Evolutionary conservation across 805 yeast genomes (phyloP).

Genomic region (Zygoascus bituminiphila): DNA sequence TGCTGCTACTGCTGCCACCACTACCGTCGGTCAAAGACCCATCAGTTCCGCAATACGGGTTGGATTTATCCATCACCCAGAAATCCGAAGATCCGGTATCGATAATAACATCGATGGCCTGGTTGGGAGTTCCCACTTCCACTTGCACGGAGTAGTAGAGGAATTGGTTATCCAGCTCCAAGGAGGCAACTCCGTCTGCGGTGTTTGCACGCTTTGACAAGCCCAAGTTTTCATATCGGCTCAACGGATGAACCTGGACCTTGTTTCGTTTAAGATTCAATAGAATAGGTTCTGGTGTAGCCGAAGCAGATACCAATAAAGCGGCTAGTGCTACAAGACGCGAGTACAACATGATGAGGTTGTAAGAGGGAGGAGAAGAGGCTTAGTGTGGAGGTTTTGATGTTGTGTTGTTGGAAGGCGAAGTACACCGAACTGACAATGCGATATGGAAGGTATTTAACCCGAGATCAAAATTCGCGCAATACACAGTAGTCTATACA

Average conservation of each 20-base stretch:
- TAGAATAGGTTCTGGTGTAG: background rate
- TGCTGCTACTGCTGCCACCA: too few relatives aligned
- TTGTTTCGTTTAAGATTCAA: slow-evolving; percentile 11
- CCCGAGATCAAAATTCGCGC: too few relatives aligned
- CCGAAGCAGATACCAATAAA: too few relatives aligned
- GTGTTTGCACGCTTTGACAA: background rate
- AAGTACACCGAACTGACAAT: too few relatives aligned
- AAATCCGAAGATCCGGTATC: slow-evolving; percentile 77
- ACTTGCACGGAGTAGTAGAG: slow-evolving; percentile 25
- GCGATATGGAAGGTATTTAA: too few relatives aligned
- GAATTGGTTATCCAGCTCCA: slow-evolving; percentile 24
- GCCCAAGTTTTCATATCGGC: slow-evolving; percentile 9
- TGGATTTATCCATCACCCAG: slow-evolving; percentile 42
- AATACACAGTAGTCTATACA: too few relatives aligned
- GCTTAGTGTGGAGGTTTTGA: too few relatives aligned
- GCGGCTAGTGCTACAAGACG: too few relatives aligned
- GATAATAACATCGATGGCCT: slow-evolving; percentile 44
- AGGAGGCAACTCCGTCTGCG: slow-evolving; percentile 11
- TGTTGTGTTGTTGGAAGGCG: too few relatives aligned
- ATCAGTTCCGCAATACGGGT: slow-evolving; percentile 35
- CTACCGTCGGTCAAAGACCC: background rate
- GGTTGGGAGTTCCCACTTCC: slow-evolving; percentile 48
- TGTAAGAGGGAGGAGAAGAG: too few relatives aligned
- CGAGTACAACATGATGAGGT: too few relatives aligned
- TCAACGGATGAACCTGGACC: slow-evolving; percentile 12